Evolutionary conservation across 805 yeast species (phyloP), one percentile per base, ranked within the genome.

Genomic region (Maudiozyma serrabonitensis): DNA sequence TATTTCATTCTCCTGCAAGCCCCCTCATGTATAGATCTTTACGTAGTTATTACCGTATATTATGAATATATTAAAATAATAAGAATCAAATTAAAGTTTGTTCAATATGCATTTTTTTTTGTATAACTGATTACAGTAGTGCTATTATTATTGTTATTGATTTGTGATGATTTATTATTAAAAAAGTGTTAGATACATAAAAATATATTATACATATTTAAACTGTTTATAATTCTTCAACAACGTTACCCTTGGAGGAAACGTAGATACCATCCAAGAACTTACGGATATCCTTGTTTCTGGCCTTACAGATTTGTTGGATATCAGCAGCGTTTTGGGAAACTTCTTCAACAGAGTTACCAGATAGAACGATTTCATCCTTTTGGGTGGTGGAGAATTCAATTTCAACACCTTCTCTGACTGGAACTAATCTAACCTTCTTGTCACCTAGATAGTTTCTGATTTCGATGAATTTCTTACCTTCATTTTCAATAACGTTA

Each of bases 261-360:
- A 91, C 99, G 76, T 91, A 91, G 79, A 91, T 91, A 90, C 99
- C 99, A 78, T 91, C 99, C 82, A 93, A 86, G 84, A 91, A 91
- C 83, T 91, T 91, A 80, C 99, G 87, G 90, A 93, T 91, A 93
- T 91, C 99, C 91, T 93, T 93, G 93, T 91, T 91, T 82, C 96
- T 87, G 72, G 89, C 98, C 75, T 95, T 83, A 82, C 97, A 89
- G 75, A 81, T 81, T 80, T 91, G 98, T 78, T 91, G 96, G 68
- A 93, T 81, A 72, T 89, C 96, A 69, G 99, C 99, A 75, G 95
- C 93, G 70, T 89, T 86, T 79, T 91, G 99, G 60, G 98, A 93
- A 64, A 91, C 99, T 69, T 82, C 87, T 79, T 91, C 99, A 75
- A 61, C 61, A 42, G 65, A 61, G 62, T 60, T 59, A 78, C 99